phyloP scores from a whole-genome alignment of 1,284 basidiomycete genomes.

The Sporisorium exsertum region DNA sequence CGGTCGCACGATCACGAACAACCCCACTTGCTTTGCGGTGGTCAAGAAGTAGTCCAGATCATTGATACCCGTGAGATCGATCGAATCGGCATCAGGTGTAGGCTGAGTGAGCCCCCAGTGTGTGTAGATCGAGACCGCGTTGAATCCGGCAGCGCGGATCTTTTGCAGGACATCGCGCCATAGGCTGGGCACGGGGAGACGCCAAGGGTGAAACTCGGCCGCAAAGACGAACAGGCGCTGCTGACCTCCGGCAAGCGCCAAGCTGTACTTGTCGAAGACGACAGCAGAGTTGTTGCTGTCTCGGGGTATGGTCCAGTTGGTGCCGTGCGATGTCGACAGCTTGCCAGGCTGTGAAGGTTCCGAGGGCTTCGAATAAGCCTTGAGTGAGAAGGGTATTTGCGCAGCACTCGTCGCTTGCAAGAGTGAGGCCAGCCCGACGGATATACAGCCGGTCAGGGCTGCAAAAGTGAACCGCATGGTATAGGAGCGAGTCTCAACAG shows the following conservation, averaged over 20 bases:
- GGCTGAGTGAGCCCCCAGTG: conserved; percentile 81
- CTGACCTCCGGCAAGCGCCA: conserved; percentile 35
- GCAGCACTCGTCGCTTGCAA: conserved; percentile 8
- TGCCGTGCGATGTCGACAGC: neutral
- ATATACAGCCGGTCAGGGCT: conserved; percentile 16
- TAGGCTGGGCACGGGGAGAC: conserved; percentile 80
- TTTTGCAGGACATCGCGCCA: conserved; percentile 87
- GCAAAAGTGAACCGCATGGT: conserved; percentile 16
- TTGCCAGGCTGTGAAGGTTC: neutral
- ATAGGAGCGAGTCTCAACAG: neutral
- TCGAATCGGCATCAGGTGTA: conserved; percentile 74
- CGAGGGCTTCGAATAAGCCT: neutral
- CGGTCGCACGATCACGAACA: conserved; percentile 78
- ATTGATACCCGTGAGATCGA: conserved; percentile 79
- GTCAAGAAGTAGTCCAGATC: conserved; percentile 77
- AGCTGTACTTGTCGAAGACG: conserved; percentile 51
- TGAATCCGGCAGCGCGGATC: conserved; percentile 82
- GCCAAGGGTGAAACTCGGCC: conserved; percentile 82
- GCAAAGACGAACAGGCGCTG: conserved; percentile 41
- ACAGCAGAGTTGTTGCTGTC: conserved; percentile 40
- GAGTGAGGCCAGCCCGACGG: conserved; percentile 9
- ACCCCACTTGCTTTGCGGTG: conserved; percentile 74
- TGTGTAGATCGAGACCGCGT: conserved; percentile 69
- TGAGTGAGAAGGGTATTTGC: conserved; percentile 24
- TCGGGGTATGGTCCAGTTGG: conserved; percentile 33